Percentiles rank a stretch among this genome's conserved stretches.
Conservation (phyloP, 208 protist genomes). For the Paratrypanosoma confusum region DNA sequence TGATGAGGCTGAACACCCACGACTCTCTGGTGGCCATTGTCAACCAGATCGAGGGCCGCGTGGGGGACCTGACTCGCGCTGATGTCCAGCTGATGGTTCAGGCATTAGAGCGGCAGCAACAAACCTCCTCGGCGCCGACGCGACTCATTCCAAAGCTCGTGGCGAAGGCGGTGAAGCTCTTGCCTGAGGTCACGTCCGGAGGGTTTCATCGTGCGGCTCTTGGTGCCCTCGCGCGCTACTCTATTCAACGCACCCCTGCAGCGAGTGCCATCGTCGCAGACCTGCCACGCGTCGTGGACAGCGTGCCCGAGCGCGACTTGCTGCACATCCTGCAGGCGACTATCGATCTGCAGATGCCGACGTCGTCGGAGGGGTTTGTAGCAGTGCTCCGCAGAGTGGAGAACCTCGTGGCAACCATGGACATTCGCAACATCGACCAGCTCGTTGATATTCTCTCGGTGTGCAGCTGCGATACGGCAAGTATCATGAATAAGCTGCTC, state of each 20-base stretch:
- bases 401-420: constrained; percentile 22
- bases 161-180: constrained; percentile 19
- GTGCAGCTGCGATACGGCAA: constrained; percentile 34
- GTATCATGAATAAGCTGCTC: constrained; percentile 47
- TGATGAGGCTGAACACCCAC: constrained; percentile 53
- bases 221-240: constrained; percentile 48
- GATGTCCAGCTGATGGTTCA: constrained; percentile 46
- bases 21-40: constrained; percentile 72
- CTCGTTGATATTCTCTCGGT: constrained; percentile 63
- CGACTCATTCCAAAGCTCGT: constrained; percentile 32
- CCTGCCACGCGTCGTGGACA: constrained; percentile 15
- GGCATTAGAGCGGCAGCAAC: constrained; percentile 47
- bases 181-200: constrained; percentile 18
- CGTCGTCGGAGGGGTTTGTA: constrained; percentile 5
- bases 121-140: constrained; percentile 43
- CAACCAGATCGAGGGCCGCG: constrained; percentile 34
- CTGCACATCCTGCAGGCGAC: constrained; percentile 36
- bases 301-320: constrained; percentile 30
- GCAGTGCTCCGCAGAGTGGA: constrained; percentile 13
- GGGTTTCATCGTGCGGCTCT: constrained; percentile 59
- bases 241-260: constrained; percentile 16
- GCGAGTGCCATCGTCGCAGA: constrained; percentile 24
- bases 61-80: constrained; percentile 23
- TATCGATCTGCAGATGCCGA: constrained; percentile 18
- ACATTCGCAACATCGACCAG: constrained; percentile 29